A percentile compares a stretch with the other conserved stretches of the same genome.
These are phyloP conservation scores for Kuraishia floccosa DNA, from an alignment of 805 yeast genomes.

Conservation along the genomic window DNA sequence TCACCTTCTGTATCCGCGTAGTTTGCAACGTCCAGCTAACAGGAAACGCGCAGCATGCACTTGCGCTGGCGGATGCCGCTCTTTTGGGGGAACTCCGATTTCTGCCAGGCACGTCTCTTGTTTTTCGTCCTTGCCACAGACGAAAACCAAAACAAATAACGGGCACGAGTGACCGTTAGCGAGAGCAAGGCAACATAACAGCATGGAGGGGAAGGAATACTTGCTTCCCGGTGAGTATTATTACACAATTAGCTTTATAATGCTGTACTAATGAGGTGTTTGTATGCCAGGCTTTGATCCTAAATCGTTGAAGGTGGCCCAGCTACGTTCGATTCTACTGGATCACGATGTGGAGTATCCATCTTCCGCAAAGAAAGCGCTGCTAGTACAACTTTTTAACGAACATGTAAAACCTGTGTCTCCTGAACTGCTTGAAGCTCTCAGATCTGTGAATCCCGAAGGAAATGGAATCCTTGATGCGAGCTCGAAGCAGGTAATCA, in stretches of 20 bases:
- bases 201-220: constrained; percentile 25
- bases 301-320: constrained; percentile 49
- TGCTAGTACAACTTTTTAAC: constrained; percentile 51
- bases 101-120: too few relatives aligned
- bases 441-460: constrained; percentile 10
- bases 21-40: too few relatives aligned
- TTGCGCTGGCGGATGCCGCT: too few relatives aligned
- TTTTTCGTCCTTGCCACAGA: too few relatives aligned
- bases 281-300: constrained; percentile 52
- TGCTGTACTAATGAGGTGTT: constrained; percentile 9
- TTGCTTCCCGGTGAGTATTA: constrained; percentile 11
- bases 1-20: too few relatives aligned
- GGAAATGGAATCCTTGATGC: constrained; percentile 13
- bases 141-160: too few relatives aligned
- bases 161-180: too few relatives aligned
- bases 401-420: constrained; percentile 39
- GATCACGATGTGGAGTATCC: constrained; percentile 54
- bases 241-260: neutral
- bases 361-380: constrained; percentile 56
- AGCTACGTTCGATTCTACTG: constrained; percentile 53
- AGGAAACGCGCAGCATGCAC: too few relatives aligned
- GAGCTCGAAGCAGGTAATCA: too few relatives aligned
- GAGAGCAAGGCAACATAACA: too few relatives aligned
- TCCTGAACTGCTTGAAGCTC: constrained; percentile 22
- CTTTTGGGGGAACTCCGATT: too few relatives aligned